Evolutionary conservation across 306 rosid species (phyloP).

Genomic region (Vigna mungo): DNA sequence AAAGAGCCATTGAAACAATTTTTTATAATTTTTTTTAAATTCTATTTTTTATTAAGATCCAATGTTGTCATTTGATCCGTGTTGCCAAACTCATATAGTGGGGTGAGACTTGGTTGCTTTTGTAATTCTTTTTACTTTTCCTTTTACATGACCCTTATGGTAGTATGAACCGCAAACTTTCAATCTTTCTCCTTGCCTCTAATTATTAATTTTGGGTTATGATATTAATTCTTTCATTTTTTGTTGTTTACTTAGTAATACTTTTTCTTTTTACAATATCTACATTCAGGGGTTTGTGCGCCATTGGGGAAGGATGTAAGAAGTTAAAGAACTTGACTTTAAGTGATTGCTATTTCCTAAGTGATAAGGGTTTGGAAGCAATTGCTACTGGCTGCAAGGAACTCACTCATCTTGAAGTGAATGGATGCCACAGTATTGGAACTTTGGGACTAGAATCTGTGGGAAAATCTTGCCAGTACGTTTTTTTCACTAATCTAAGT

Average conservation of each 20-base stretch:
- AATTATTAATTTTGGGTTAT: not conserved
- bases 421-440: conserved; percentile 97
- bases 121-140: not conserved
- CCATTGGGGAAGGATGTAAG: conserved; percentile 86
- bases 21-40: conserved; percentile 12
- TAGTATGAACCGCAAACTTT: conserved; percentile 3
- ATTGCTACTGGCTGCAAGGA: conserved; percentile 92
- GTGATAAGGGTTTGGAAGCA: conserved; percentile 91
- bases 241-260: conserved; percentile 8
- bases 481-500: conserved; percentile 44
- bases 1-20: conserved; percentile 20
- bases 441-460: conserved; percentile 78
- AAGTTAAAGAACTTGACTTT: conserved; percentile 84
- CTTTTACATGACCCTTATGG: conserved; percentile 20
- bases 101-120: not conserved
- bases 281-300: conserved; percentile 72
- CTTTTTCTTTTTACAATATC: conserved; percentile 32
- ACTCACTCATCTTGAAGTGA: conserved; percentile 90
- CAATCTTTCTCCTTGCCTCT: not conserved
- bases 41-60: not conserved
- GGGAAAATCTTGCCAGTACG: conserved; percentile 90
- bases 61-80: conserved; percentile 12
- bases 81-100: not conserved
- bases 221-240: conserved; percentile 19
- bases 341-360: conserved; percentile 88